A percentile compares a stretch with the other conserved stretches of the same genome.
phyloP scores from a whole-genome alignment of 2,329 filamentous ascomycete species.

The Neofusicoccum sp. region DNA sequence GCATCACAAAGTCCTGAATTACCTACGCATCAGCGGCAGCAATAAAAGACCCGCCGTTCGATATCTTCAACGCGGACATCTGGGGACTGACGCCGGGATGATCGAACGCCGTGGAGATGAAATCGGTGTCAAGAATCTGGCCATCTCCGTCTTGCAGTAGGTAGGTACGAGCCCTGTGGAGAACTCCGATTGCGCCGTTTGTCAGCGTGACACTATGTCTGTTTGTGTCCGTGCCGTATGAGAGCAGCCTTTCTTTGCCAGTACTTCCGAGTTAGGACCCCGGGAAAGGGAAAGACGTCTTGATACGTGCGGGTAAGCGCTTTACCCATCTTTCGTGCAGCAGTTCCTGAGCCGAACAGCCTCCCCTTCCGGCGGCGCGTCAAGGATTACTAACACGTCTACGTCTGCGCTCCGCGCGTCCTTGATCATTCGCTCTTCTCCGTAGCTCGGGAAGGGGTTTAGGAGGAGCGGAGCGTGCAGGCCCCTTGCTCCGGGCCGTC shows the following conservation, averaged over 20 bases:
- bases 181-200: slow-evolving; percentile 82
- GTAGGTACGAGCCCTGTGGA: slow-evolving; percentile 95
- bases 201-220: slow-evolving; percentile 89
- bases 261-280: slow-evolving; percentile 21
- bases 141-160: slow-evolving; percentile 89
- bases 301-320: slow-evolving; percentile 22
- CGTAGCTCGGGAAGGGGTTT: slow-evolving; percentile 91
- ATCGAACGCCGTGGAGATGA: slow-evolving; percentile 91
- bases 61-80: slow-evolving; percentile 89
- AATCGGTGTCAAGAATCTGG: slow-evolving; percentile 93
- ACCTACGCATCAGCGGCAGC: slow-evolving; percentile 90
- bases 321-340: slow-evolving; percentile 72
- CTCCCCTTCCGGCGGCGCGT: slow-evolving; percentile 85
- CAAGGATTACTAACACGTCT: slow-evolving; percentile 96
- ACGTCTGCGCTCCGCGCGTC: slow-evolving; percentile 82
- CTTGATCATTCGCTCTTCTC: slow-evolving; percentile 80
- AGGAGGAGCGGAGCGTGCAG: slow-evolving; percentile 84
- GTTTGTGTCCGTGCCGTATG: slow-evolving; percentile 83
- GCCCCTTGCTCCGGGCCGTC: slow-evolving; percentile 70
- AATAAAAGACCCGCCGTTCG: slow-evolving; percentile 78
- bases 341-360: slow-evolving; percentile 85
- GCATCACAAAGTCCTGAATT: slow-evolving; percentile 78
- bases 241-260: slow-evolving; percentile 56
- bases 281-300: background rate
- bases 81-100: slow-evolving; percentile 97